These are phyloP conservation scores for Paralagenidium karlingii DNA, from an alignment of 352 stramenopile genomes.

Conservation along the genomic window DNA sequence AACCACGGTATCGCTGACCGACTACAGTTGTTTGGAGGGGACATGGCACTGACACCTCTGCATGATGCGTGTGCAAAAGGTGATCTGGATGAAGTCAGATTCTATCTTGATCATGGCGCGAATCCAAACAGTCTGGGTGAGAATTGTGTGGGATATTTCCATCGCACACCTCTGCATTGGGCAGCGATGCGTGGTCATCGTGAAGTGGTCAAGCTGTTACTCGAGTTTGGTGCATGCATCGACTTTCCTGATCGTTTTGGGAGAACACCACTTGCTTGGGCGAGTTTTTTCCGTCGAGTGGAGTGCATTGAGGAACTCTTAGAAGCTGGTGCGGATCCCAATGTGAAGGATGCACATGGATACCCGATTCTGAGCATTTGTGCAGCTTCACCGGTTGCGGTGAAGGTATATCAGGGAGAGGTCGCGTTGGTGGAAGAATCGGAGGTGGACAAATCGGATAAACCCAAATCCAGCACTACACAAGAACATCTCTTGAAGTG, in stretches of 20 bases:
- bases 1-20: slow-evolving; percentile 49
- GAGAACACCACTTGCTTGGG: slow-evolving; percentile 52
- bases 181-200: slow-evolving; percentile 61
- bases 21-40: slow-evolving; percentile 67
- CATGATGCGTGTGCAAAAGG: slow-evolving; percentile 50
- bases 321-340: slow-evolving; percentile 33
- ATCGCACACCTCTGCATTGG: slow-evolving; percentile 65
- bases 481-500: slow-evolving; percentile 26
- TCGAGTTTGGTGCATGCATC: slow-evolving; percentile 37
- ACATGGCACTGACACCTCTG: slow-evolving; percentile 64
- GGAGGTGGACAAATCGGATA: slow-evolving; percentile 7
- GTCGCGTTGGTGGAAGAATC: slow-evolving; percentile 9
- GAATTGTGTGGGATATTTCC: slow-evolving; percentile 51
- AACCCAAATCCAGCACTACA: slow-evolving; percentile 23
- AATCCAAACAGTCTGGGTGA: slow-evolving; percentile 52
- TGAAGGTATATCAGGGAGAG: slow-evolving; percentile 10
- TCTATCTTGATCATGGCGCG: slow-evolving; percentile 57
- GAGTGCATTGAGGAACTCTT: slow-evolving; percentile 44
- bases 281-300: slow-evolving; percentile 54
- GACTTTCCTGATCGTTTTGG: slow-evolving; percentile 56
- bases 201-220: slow-evolving; percentile 36
- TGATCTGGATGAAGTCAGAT: slow-evolving; percentile 35
- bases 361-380: slow-evolving; percentile 58
- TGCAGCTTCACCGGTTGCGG: slow-evolving; percentile 26
- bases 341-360: slow-evolving; percentile 42